Conservation (phyloP, 176 grass and related monocot genomes). For the Oryza glumipatula region DNA sequence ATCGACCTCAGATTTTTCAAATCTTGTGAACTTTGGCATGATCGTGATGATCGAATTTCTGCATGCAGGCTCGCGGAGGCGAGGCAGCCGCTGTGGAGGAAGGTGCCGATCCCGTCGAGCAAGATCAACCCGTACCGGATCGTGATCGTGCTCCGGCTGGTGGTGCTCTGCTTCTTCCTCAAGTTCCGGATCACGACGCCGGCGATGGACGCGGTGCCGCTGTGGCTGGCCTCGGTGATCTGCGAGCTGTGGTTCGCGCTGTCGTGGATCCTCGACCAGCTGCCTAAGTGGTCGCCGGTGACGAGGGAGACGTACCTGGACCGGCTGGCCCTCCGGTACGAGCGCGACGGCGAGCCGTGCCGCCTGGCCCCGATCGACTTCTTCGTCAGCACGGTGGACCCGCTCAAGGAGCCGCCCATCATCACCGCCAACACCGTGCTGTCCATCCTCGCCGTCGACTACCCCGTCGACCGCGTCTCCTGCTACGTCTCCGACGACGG, state of each 20-base stretch:
- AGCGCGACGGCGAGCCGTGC: slow-evolving; percentile 68
- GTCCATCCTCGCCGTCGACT: slow-evolving; percentile 91
- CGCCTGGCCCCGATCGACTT: slow-evolving; percentile 73
- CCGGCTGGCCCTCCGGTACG: slow-evolving; percentile 76
- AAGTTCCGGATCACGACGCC: slow-evolving; percentile 84
- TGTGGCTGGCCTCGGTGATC: slow-evolving; percentile 81
- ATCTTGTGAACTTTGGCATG: neutral
- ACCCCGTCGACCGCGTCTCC: slow-evolving; percentile 82
- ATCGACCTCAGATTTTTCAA: no score
- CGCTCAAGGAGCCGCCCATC: slow-evolving; percentile 95
- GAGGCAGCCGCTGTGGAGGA: slow-evolving; percentile 88
- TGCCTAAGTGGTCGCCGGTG: slow-evolving; percentile 94
- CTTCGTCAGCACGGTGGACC: slow-evolving; percentile 91
- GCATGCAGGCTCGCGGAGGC: slow-evolving; percentile 72
- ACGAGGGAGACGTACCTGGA: slow-evolving; percentile 98
- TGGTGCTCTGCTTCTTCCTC: slow-evolving; percentile 95
- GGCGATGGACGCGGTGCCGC: slow-evolving; percentile 69
- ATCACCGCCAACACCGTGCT: slow-evolving; percentile 97
- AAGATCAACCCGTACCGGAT: slow-evolving; percentile 96
- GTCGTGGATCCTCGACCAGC: slow-evolving; percentile 98
- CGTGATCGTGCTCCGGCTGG: slow-evolving; percentile 82
- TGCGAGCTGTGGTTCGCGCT: slow-evolving; percentile 99
- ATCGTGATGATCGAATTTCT: neutral
- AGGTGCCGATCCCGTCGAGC: slow-evolving; percentile 92
- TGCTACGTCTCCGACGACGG: slow-evolving; percentile 98